Base-by-base conservation (phyloP, 2,329 filamentous ascomycete species). In the Aspergillus ruber region DNA sequence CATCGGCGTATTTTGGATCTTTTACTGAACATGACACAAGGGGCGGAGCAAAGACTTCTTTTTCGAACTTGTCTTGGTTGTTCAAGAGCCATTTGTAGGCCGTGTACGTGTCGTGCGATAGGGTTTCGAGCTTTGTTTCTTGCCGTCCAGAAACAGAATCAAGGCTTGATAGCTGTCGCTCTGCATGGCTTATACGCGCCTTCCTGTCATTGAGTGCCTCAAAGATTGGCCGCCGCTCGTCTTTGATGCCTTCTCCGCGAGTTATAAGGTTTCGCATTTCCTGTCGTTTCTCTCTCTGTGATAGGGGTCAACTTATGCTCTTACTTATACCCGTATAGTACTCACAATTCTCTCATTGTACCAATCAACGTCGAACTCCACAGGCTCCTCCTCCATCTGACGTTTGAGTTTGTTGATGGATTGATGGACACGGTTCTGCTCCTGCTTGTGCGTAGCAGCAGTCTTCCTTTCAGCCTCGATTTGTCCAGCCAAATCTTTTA, bases 11-110 rank as follows among this genome's bases (percentile, higher is more conserved):
- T 46, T 73, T 77, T 32, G 82, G 76, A 56, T 95, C 81, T 56
- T 84, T 90, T 45, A 95, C 73, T 0, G 85, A 86, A 67, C 90
- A 95, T 49, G 80, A 85, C 27, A 95, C 73, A 60, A 93, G 80
- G 0, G 90, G 83, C 5, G 90, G 90, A 0, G 87, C 89, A 61
- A 86, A 89, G 4, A 96, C 83, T 49, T 85, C 78, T 54, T 85
- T 82, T 60, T 86, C 80, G 54, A 96, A 93, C 43, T 78, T 67
- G 46, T 77, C 63, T 50, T 77, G 78, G 62, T 98, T 82, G 2
- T 81, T 66, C 60, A 88, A 79, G 44, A 97, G 77, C 90, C 91
- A 98, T 38, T 83, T 76, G 83, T 88, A 95, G 2, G 84, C 89
- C 54, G 64, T 73, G 9, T 79, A 78, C 2, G 85, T 81, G 48